Evolutionary conservation across 345 rosid genomes (phyloP), one percentile per base, ranked within the genome.

Genomic region (Cardiospermum halicacabum): DNA sequence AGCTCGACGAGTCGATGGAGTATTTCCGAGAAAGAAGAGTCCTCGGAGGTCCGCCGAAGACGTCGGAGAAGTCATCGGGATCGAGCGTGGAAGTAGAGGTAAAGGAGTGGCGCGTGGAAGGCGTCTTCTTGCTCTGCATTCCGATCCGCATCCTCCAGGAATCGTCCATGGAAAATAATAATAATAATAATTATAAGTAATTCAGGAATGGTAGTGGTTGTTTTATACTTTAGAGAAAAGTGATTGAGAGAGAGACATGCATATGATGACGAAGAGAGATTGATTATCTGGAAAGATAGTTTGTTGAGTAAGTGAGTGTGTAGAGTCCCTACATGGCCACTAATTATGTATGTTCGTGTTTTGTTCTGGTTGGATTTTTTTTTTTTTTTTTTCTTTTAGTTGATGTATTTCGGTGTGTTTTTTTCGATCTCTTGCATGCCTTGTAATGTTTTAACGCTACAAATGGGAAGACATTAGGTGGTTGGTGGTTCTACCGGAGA

Each of bases 11-110:
- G 48, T 90, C 91, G 43, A 80, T 85, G 26, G 92, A 82, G 66
- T 81, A 79, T 74, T 81, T 84, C 11, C 96, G 71, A 13, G 80
- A 74, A n/a, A 86, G 84, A 48, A 87, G 69, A 43, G 80, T 84
- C 70, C 87, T 70, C 0, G 99, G 99, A 0, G 99, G 97, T 4
- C 99, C 99, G 0, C 99, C 99, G 61, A 84, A 89, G 0, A 89
- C 98, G 70, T 92, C 98, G 31, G 89, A 53, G 78, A 92, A 92
- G 45, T 92, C 96, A 7, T 83, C 80, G 2, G 87, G 71, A 48
- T 79, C 70, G 1, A 74, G 69, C 15, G 67, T 65, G 6, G 59
- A 53, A 27, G 68, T 65, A 3, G 59, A 53, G 19, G 68, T 65
- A 4, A 65, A 65, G 2, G 77, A 77, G 25, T 70, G 81, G 22